phyloP scores from a whole-genome alignment of 768 basidiomycete genomes.

The Termitomyces heimii region DNA sequence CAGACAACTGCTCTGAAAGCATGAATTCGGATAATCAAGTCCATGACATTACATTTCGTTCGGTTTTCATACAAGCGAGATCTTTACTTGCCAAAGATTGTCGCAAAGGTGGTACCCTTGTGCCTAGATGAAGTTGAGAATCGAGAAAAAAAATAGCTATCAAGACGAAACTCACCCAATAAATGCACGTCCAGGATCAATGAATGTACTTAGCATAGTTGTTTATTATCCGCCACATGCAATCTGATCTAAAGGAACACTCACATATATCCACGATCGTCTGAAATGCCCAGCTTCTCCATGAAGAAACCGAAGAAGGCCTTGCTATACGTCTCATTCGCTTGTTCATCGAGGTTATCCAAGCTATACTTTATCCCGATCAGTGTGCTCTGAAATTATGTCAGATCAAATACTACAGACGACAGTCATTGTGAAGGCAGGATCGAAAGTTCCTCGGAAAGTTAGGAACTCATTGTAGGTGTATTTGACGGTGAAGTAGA shows the following conservation, averaged over 20 bases:
- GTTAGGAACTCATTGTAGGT: slow-evolving; percentile 54
- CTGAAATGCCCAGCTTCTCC: slow-evolving; percentile 42
- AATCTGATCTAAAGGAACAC: not conserved
- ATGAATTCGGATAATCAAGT: not conserved
- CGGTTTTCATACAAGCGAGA: not conserved
- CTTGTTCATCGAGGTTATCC: slow-evolving; percentile 43
- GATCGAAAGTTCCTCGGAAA: slow-evolving; percentile 59
- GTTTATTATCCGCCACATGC: not conserved
- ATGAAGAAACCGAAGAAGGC: slow-evolving; percentile 49
- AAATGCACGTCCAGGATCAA: slow-evolving; percentile 45
- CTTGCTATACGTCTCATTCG: slow-evolving; percentile 50
- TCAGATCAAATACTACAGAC: slow-evolving; percentile 32
- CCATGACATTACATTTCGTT: not conserved
- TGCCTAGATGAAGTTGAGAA: slow-evolving; percentile 20
- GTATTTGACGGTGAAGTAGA: slow-evolving; percentile 47
- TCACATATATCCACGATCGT: slow-evolving; percentile 58
- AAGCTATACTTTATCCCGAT: slow-evolving; percentile 43
- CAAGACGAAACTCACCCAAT: slow-evolving; percentile 33
- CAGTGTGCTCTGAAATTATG: not conserved
- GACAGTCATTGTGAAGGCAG: slow-evolving; percentile 52
- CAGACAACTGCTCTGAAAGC: not conserved
- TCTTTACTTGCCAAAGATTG: slow-evolving; percentile 29
- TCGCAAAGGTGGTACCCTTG: slow-evolving; percentile 38
- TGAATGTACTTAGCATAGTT: slow-evolving; percentile 28
- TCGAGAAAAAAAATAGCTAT: not conserved